Evolutionary conservation across 257 asterid genomes (phyloP).

Genomic region (Petrea volubilis): DNA sequence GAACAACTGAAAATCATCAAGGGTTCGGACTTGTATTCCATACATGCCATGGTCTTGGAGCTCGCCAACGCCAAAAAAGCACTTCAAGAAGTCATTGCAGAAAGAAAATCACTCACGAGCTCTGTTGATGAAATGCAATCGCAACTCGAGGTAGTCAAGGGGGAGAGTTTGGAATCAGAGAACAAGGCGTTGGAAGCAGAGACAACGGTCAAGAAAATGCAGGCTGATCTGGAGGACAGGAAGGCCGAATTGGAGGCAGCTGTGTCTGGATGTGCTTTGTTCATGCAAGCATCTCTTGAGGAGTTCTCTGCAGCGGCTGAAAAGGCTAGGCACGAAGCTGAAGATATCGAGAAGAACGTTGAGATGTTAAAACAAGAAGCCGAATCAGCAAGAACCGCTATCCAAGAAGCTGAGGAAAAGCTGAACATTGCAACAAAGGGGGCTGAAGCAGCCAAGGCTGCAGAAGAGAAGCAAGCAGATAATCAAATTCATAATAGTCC

Average conservation of each 20-base stretch:
- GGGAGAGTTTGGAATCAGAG: constrained; percentile 32
- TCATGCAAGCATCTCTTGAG: constrained; percentile 34
- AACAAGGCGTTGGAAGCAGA: constrained; percentile 44
- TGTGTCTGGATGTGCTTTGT: constrained; percentile 28
- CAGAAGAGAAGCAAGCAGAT: constrained; percentile 48
- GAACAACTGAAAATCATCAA: constrained; percentile 51
- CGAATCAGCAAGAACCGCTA: constrained; percentile 36
- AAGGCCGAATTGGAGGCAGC: constrained; percentile 52
- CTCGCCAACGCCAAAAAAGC: constrained; percentile 43
- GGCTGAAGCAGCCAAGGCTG: constrained; percentile 57
- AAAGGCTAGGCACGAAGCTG: constrained; percentile 43
- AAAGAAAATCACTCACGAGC: constrained; percentile 35
- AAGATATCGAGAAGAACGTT: constrained; percentile 35
- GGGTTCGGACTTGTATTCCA: constrained; percentile 36
- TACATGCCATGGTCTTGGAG: constrained; percentile 32
- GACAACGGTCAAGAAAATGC: constrained; percentile 31
- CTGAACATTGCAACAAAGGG: constrained; percentile 47
- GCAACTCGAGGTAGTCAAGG: constrained; percentile 47
- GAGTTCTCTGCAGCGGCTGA: constrained; percentile 47
- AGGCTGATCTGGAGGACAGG: constrained; percentile 44
- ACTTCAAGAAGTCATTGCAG: constrained; percentile 39
- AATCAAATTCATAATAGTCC: constrained; percentile 40
- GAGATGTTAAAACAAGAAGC: constrained; percentile 46
- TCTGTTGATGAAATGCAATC: constrained; percentile 33
- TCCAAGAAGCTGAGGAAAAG: constrained; percentile 52